A percentile compares a stretch with the other conserved stretches of the same genome.
phyloP scores from a whole-genome alignment of 768 basidiomycete genomes.

The Boletus rex-veris region DNA sequence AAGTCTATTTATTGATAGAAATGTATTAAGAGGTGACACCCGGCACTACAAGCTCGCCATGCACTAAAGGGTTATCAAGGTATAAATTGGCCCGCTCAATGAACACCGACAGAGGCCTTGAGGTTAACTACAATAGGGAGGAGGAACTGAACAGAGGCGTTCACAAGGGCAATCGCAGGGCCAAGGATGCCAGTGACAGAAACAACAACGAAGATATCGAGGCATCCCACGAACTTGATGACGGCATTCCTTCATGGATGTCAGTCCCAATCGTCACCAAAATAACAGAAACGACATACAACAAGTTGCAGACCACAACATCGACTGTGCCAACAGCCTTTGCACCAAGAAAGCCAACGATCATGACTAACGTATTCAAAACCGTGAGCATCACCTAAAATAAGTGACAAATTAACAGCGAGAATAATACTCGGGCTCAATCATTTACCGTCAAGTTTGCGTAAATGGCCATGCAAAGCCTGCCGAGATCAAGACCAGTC shows the following conservation, averaged over 20 bases:
- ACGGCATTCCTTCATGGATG: neutral
- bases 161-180: slow-evolving; percentile 6
- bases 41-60: slow-evolving; percentile 8
- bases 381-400: slow-evolving; percentile 4
- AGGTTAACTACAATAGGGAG: slow-evolving; percentile 1
- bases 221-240: slow-evolving; percentile 8
- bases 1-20: neutral
- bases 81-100: slow-evolving; percentile 1
- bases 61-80: slow-evolving; percentile 1
- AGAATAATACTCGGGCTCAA: fast-evolving
- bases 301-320: neutral
- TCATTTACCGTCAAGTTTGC: slow-evolving; percentile 2
- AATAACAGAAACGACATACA: slow-evolving; percentile 6
- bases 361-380: slow-evolving; percentile 5
- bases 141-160: neutral
- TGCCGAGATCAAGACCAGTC: slow-evolving; percentile 7
- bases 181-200: slow-evolving; percentile 6
- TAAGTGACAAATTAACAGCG: neutral
- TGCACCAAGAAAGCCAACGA: neutral
- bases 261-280: neutral
- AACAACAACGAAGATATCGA: slow-evolving; percentile 5
- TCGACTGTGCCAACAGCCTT: slow-evolving; percentile 3
- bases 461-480: slow-evolving; percentile 4
- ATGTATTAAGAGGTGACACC: slow-evolving; percentile 1
- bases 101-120: neutral